Evolutionary conservation across 805 yeast genomes (phyloP), one percentile per base, ranked within the genome.

Genomic region (Kuraishia floccosa): DNA sequence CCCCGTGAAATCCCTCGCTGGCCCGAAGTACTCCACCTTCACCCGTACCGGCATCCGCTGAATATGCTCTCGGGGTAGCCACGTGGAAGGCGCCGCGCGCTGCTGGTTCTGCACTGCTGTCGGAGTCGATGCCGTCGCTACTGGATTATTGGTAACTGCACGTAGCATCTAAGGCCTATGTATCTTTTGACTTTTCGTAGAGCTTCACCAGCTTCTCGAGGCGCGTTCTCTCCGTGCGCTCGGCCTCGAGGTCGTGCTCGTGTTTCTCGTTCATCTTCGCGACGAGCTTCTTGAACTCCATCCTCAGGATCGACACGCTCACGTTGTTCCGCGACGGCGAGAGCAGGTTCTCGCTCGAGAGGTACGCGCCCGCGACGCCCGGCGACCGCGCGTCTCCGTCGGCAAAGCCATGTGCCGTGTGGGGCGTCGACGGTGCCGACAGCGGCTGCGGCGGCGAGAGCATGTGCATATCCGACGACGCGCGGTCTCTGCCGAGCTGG

Each of bases 221-320:
- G 36, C 68, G 58, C 24, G 59, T 50, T 39, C 75, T 60, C 38
- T 63, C 62, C n/a, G 60, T 51, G 26, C 72, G 60, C 49, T 77
- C 84, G 39, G 65, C 63, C 23, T 61, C 58, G 27, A 80, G 49
- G 38, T 77, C 81, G 8, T 56, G 44, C 39, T 76, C 83, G 42
- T 76, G 72, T 34, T 63, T 72, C 28, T 64, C 68, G 38, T 76
- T 82, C 35, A 78, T 68, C 24, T 72, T 75, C 15, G 63, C 55
- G 4, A 79, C 73, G 30, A 78, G 55, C 41, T 72, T 76, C 50
- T 71, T 78, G 55, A 79, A 80, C 49, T 80, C 86, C 38, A 69
- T 63, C 34, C 83, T 59, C 50, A 80, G 55, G 3, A 78, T 73
- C 0, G 76, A 67, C 24, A 69, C 69, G 39, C 55, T 49, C 6